phyloP scores from a whole-genome alignment of 2,329 filamentous ascomycete genomes.

The Penicillium sclerotigenum region DNA sequence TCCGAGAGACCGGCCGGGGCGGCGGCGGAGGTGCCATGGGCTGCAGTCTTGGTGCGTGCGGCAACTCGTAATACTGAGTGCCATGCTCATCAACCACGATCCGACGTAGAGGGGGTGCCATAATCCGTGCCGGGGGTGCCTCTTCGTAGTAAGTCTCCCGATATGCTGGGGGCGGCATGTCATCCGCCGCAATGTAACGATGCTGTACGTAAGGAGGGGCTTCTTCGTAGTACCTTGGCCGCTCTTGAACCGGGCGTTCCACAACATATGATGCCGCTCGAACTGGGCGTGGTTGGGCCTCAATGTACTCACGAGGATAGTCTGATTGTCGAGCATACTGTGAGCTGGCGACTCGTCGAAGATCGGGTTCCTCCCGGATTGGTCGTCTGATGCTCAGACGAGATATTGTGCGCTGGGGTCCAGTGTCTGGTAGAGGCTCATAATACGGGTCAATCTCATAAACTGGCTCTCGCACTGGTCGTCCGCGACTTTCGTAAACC shows the following conservation, averaged over 20 bases:
- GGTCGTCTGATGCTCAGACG: constrained; percentile 38
- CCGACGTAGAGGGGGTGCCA: constrained; percentile 58
- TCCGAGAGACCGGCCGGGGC: constrained; percentile 33
- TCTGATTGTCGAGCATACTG: constrained; percentile 46
- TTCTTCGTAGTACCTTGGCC: constrained; percentile 41
- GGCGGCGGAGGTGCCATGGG: constrained; percentile 34
- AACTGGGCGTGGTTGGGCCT: constrained; percentile 39
- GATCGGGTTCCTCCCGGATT: constrained; percentile 43
- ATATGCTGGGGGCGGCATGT: constrained; percentile 37
- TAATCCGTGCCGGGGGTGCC: constrained; percentile 44
- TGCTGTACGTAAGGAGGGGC: constrained; percentile 30
- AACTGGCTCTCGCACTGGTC: constrained; percentile 26
- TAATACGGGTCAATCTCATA: constrained; percentile 39
- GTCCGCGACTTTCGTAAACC: constrained; percentile 35
- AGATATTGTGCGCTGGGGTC: constrained; percentile 39
- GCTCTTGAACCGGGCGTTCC: constrained; percentile 38
- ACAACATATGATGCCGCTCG: constrained; percentile 43
- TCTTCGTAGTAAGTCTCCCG: constrained; percentile 44
- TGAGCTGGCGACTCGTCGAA: constrained; percentile 48
- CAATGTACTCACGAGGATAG: constrained; percentile 44
- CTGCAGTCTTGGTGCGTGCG: constrained; percentile 39
- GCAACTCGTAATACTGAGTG: constrained; percentile 68
- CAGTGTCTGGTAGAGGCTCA: constrained; percentile 32
- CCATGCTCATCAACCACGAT: constrained; percentile 81
- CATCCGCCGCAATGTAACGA: constrained; percentile 37